A percentile compares a stretch with the other conserved stretches of the same genome.
phyloP scores from a whole-genome alignment of 1,284 basidiomycete genomes.

The Microbotryum intermedium region DNA sequence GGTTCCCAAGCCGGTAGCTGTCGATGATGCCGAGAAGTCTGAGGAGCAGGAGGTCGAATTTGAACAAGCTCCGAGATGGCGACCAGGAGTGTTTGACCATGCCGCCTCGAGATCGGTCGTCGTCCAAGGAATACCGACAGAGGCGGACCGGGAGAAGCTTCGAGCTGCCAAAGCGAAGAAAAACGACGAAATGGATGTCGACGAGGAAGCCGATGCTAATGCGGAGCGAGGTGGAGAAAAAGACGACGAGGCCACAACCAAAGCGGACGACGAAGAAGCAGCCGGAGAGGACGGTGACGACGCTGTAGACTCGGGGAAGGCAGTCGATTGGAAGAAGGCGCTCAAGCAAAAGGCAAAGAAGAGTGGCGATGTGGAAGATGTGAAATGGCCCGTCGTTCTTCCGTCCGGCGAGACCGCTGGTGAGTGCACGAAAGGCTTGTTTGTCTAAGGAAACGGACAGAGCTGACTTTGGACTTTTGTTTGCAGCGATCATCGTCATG shows the following conservation, averaged over 20 bases:
- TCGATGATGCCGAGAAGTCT: constrained; percentile 27
- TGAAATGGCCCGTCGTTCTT: constrained; percentile 28
- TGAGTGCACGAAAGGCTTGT: background rate
- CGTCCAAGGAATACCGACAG: constrained; percentile 26
- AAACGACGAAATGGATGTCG: constrained; percentile 22
- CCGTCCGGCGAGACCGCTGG: constrained; percentile 26
- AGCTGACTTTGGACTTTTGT: background rate
- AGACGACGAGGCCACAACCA: constrained; percentile 1
- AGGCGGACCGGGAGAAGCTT: constrained; percentile 18
- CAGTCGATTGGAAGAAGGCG: constrained; percentile 48
- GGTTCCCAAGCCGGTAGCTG: background rate
- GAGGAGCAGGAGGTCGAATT: constrained; percentile 42
- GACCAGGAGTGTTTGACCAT: constrained; percentile 16
- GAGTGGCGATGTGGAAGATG: constrained; percentile 24
- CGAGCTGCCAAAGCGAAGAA: constrained; percentile 9
- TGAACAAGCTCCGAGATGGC: constrained; percentile 13
- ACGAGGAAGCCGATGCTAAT: constrained; percentile 32
- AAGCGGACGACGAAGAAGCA: background rate
- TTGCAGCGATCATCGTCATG: constrained; percentile 66
- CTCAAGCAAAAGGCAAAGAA: constrained; percentile 86
- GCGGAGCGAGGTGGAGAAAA: constrained; percentile 45
- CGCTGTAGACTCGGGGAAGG: constrained; percentile 37
- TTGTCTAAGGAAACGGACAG: too few species aligned
- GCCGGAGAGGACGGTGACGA: constrained; percentile 45
- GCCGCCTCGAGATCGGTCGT: constrained; percentile 30